A percentile compares a stretch with the other conserved stretches of the same genome.
phyloP scores from a whole-genome alignment of 2,329 filamentous ascomycete species.

The Nannizziopsis barbatae region DNA sequence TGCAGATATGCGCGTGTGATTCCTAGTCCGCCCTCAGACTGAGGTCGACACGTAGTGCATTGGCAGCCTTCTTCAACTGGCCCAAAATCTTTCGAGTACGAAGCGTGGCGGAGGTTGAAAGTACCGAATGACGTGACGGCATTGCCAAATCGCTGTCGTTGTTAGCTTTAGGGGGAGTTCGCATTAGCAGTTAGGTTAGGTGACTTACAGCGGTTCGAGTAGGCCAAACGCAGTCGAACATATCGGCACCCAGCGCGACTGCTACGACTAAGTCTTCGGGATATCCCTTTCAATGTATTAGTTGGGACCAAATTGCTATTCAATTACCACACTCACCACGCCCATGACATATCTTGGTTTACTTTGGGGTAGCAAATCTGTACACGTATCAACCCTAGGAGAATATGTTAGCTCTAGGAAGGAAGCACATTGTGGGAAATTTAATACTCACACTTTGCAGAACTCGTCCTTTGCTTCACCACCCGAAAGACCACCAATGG shows the following conservation, averaged over 20 bases:
- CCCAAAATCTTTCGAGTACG: constrained; percentile 66
- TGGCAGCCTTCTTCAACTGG: constrained; percentile 74
- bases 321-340: constrained; percentile 44
- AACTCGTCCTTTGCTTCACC: constrained; percentile 91
- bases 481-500: constrained; percentile 87
- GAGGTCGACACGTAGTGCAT: constrained; percentile 63
- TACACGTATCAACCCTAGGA: constrained; percentile 63
- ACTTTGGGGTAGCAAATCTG: constrained; percentile 66
- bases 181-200: not conserved
- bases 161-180: not conserved
- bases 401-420: constrained; percentile 11
- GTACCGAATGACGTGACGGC: constrained; percentile 71
- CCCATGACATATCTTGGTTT: constrained; percentile 99
- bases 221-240: constrained; percentile 99
- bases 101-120: constrained; percentile 70
- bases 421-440: not conserved
- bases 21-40: constrained; percentile 58
- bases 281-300: constrained; percentile 51
- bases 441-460: constrained; percentile 56
- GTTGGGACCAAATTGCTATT: constrained; percentile 10
- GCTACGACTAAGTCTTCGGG: constrained; percentile 92
- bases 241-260: constrained; percentile 87
- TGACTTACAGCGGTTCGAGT: constrained; percentile 67
- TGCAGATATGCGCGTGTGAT: constrained; percentile 83
- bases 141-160: constrained; percentile 66